Percentiles rank a stretch among this genome's conserved stretches.
These are phyloP conservation scores for Atalantia buxifolia DNA, from an alignment of 345 rosid genomes.

Conservation along the genomic window DNA sequence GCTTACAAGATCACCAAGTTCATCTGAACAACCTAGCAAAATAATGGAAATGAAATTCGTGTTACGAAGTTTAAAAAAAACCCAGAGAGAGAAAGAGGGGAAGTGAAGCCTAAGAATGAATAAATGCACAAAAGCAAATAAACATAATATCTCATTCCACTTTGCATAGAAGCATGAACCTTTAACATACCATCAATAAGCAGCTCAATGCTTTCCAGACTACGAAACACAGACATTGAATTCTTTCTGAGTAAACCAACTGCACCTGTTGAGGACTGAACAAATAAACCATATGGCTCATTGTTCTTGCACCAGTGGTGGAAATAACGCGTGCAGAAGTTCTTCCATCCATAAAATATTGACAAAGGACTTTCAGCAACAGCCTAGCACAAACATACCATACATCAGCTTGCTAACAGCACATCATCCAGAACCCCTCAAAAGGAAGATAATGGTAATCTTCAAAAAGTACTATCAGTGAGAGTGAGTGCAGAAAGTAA, in stretches of 20 bases:
- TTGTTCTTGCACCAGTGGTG: slow-evolving; percentile 83
- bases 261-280: slow-evolving; percentile 51
- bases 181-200: slow-evolving; percentile 57
- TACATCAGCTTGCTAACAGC: slow-evolving; percentile 23
- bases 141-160: slow-evolving; percentile 7
- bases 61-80: not conserved
- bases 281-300: slow-evolving; percentile 63
- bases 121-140: not conserved
- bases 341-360: slow-evolving; percentile 67
- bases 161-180: slow-evolving; percentile 9
- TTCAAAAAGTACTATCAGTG: not conserved
- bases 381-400: slow-evolving; percentile 46
- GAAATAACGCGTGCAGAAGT: slow-evolving; percentile 67
- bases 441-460: not conserved
- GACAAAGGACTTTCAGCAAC: slow-evolving; percentile 47
- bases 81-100: not conserved
- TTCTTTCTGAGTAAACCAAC: slow-evolving; percentile 79
- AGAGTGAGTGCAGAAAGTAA: not conserved
- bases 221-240: slow-evolving; percentile 75
- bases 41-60: slow-evolving; percentile 9
- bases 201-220: slow-evolving; percentile 59
- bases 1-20: slow-evolving; percentile 36
- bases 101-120: not conserved
- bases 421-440: slow-evolving; percentile 5
- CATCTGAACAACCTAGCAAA: slow-evolving; percentile 55